Conservation (phyloP, 306 rosid species). For the Lathyrus tuberosus region DNA sequence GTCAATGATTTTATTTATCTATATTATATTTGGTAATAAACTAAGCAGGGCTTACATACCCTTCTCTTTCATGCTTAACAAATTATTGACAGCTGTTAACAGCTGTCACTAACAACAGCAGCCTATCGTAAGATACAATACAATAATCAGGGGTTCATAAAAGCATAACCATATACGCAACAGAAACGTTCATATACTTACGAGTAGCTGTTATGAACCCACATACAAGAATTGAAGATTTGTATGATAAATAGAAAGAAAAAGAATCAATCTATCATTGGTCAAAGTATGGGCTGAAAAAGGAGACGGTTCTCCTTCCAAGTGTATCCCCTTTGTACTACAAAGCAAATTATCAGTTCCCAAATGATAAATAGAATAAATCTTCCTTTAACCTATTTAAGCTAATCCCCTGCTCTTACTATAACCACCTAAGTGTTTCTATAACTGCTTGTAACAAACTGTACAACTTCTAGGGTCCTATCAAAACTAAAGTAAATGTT, state of each 20-base stretch:
- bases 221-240: conserved; percentile 4
- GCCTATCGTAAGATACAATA: neutral
- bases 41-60: neutral
- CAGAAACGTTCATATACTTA: neutral
- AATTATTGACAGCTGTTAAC: neutral
- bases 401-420: neutral
- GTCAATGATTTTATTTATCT: conserved; percentile 20
- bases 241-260: neutral
- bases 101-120: conserved; percentile 3
- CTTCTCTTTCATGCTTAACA: conserved; percentile 9
- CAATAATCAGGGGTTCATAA: neutral
- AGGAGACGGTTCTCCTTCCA: neutral
- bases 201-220: conserved; percentile 7
- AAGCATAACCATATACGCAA: neutral
- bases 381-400: conserved; percentile 9
- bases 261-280: conserved; percentile 1
- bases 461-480: conserved; percentile 5
- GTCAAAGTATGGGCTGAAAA: conserved; percentile 5
- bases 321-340: conserved; percentile 8
- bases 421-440: neutral
- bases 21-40: neutral
- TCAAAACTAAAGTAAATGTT: neutral
- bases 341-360: conserved; percentile 16
- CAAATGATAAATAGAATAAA: conserved; percentile 1
- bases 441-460: neutral